Conservation (phyloP, 805 yeast genomes). For the Myxozyma nipponensis region DNA sequence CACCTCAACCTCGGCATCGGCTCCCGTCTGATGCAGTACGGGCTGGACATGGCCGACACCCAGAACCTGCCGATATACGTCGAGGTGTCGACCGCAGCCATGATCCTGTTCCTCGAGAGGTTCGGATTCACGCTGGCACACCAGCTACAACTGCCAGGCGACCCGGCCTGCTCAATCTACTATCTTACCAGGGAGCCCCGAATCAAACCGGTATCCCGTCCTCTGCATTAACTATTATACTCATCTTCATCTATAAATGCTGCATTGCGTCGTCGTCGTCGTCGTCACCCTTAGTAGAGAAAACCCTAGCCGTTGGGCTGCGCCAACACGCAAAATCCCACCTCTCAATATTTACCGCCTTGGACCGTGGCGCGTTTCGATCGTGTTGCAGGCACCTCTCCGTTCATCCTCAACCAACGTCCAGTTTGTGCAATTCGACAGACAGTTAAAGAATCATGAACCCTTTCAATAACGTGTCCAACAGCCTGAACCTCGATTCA, state of each 20-base stretch:
- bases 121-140: constrained; percentile 19
- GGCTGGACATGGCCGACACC: constrained; percentile 25
- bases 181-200: constrained; percentile 22
- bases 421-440: not conserved
- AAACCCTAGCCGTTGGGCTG: too few relatives aligned
- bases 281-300: too few relatives aligned
- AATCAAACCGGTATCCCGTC: constrained; percentile 6
- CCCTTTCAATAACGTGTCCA: constrained; percentile 12
- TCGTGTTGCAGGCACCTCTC: too few relatives aligned
- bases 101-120: constrained; percentile 6
- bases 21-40: constrained; percentile 14
- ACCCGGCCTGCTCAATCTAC: constrained; percentile 15
- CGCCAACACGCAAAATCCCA: too few relatives aligned
- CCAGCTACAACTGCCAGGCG: constrained; percentile 12
- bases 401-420: too few relatives aligned
- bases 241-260: too few relatives aligned
- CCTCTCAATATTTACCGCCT: too few relatives aligned
- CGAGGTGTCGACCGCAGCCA: constrained; percentile 5
- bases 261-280: too few relatives aligned
- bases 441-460: constrained; percentile 11
- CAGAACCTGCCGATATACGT: constrained; percentile 20
- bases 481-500: constrained; percentile 28
- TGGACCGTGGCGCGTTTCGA: too few relatives aligned
- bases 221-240: too few relatives aligned
- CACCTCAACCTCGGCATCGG: constrained; percentile 6